Percentiles rank a stretch among this genome's conserved stretches.
Conservation (phyloP, 345 rosid genomes). For the Eucalyptus virginea region DNA sequence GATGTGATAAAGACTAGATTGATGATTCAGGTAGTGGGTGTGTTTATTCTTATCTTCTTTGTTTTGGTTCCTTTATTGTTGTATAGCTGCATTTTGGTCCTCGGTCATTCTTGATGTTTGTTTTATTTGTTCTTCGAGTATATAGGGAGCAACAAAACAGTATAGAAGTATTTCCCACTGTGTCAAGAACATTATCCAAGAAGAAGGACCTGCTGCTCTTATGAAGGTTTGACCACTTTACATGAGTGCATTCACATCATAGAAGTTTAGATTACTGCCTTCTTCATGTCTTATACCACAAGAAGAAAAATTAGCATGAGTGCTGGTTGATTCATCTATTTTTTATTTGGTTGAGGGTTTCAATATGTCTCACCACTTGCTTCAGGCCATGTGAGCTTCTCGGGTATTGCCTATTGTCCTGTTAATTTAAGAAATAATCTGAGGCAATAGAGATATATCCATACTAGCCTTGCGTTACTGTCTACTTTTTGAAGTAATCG, state of each 20-base stretch:
- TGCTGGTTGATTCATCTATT: background rate
- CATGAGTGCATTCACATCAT: background rate
- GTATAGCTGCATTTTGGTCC: background rate
- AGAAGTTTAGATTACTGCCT: background rate
- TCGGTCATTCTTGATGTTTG: background rate
- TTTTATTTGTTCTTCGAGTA: background rate
- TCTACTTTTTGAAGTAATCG: background rate
- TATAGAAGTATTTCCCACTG: constrained; percentile 74
- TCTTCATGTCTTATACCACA: background rate
- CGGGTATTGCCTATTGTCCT: background rate
- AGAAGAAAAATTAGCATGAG: background rate
- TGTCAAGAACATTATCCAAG: constrained; percentile 66
- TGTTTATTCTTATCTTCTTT: background rate
- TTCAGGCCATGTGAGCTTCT: background rate
- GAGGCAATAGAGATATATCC: background rate
- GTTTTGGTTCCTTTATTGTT: background rate
- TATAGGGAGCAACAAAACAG: constrained; percentile 71
- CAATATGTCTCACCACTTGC: background rate
- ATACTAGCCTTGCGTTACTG: background rate
- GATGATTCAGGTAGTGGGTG: constrained; percentile 73
- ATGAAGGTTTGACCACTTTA: constrained; percentile 39
- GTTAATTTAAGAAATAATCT: background rate
- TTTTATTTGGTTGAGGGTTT: background rate
- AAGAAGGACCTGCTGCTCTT: constrained; percentile 87
- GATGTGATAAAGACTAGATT: constrained; percentile 95